These are phyloP conservation scores for Lactarius akahatsu DNA, from an alignment of 768 basidiomycete species.

Conservation along the genomic window DNA sequence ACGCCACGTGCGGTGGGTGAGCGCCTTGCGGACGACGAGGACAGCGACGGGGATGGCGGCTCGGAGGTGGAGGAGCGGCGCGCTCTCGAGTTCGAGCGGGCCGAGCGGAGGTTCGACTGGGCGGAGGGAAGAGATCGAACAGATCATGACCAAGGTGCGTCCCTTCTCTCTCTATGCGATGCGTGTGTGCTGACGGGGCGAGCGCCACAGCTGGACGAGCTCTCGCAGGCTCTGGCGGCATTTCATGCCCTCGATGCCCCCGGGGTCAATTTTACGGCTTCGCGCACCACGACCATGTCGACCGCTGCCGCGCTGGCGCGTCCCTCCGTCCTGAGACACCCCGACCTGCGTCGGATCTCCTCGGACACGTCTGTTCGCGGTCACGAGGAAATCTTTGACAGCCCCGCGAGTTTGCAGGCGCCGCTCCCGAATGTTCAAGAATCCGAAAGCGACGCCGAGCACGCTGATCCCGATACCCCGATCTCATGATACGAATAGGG, in stretches of 20 bases:
- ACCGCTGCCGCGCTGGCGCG: slow-evolving; percentile 32
- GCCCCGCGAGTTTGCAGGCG: slow-evolving; percentile 34
- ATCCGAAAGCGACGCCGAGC: slow-evolving; percentile 2
- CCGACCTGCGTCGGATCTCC: slow-evolving; percentile 27
- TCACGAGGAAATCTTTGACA: slow-evolving; percentile 33
- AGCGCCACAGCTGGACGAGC: slow-evolving; percentile 52
- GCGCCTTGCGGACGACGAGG: slow-evolving; percentile 19
- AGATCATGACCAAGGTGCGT: slow-evolving; percentile 71
- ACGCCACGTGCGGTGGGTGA: slow-evolving; percentile 16
- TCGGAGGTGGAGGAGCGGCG: slow-evolving; percentile 33
- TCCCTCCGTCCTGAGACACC: slow-evolving; percentile 30
- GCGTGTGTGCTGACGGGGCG: neutral
- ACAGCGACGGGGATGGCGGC: neutral
- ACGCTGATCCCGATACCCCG: neutral
- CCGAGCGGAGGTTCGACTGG: slow-evolving; percentile 69
- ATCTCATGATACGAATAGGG: neutral
- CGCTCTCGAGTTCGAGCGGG: slow-evolving; percentile 66
- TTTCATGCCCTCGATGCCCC: slow-evolving; percentile 48
- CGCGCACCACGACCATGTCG: slow-evolving; percentile 37
- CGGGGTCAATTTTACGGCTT: slow-evolving; percentile 37
- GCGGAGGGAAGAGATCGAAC: slow-evolving; percentile 64
- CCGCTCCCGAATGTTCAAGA: slow-evolving; percentile 22
- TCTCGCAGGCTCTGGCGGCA: slow-evolving; percentile 43
- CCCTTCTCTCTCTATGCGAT: neutral
- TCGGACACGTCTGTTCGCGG: slow-evolving; percentile 6